phyloP scores from a whole-genome alignment of 2,329 filamentous ascomycete species.

The Penicillium psychrosexuale region DNA sequence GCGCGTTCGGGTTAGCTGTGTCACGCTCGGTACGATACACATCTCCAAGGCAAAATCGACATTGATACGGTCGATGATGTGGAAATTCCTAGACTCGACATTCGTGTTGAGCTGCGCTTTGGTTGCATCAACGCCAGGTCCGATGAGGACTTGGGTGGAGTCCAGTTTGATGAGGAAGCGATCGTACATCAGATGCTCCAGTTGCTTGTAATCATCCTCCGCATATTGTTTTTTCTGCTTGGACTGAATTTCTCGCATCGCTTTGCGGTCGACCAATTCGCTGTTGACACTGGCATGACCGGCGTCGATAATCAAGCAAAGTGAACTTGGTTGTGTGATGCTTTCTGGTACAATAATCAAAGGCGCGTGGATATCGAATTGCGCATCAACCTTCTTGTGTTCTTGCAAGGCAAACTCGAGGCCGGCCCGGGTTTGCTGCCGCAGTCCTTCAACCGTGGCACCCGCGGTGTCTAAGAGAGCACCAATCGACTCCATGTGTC shows the following conservation, averaged over 20 bases:
- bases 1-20: constrained; percentile 86
- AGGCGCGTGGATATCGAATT: constrained; percentile 90
- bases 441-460: constrained; percentile 88
- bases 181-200: constrained; percentile 96
- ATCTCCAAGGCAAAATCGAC: constrained; percentile 95
- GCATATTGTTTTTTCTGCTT: constrained; percentile 87
- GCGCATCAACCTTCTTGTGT: constrained; percentile 96
- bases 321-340: constrained; percentile 74
- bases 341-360: constrained; percentile 95
- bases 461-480: constrained; percentile 94
- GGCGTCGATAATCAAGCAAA: constrained; percentile 91
- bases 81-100: constrained; percentile 67
- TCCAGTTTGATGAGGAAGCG: constrained; percentile 90
- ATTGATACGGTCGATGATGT: constrained; percentile 95
- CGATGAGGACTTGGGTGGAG: constrained; percentile 92
- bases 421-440: constrained; percentile 92
- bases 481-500: constrained; percentile 97
- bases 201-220: constrained; percentile 79
- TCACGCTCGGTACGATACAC: constrained; percentile 93
- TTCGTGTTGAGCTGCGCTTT: constrained; percentile 72
- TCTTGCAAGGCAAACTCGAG: constrained; percentile 95
- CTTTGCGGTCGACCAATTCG: constrained; percentile 88
- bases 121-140: constrained; percentile 85
- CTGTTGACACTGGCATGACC: constrained; percentile 94
- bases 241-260: constrained; percentile 80